Percentiles rank a stretch among this genome's conserved stretches.
Evolutionary conservation across 164 flowering plant genomes (phyloP).

Genomic region (Vitis amurensis): DNA sequence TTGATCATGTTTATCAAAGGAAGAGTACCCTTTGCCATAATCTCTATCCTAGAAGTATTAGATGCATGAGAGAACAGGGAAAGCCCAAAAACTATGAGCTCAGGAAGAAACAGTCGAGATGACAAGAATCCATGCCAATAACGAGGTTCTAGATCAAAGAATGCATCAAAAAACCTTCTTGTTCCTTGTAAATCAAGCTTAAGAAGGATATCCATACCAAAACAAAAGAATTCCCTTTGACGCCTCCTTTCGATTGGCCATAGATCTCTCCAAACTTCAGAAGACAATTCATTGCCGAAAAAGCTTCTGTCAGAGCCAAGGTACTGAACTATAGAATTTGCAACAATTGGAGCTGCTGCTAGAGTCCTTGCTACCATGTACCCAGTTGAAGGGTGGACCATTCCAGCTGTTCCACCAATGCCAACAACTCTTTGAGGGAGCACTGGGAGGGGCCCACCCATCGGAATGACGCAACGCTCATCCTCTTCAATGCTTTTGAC

Average conservation of each 20-base stretch:
- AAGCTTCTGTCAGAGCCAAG: conserved; percentile 45
- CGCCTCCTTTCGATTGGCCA: conserved; percentile 90
- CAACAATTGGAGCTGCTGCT: conserved; percentile 87
- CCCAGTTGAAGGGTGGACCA: conserved; percentile 98
- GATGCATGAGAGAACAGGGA: conserved; percentile 86
- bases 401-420: conserved; percentile 94
- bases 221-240: conserved; percentile 92
- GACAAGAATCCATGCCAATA: conserved; percentile 98
- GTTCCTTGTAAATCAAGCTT: conserved; percentile 83
- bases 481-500: conserved; percentile 88
- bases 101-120: conserved; percentile 80
- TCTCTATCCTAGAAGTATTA: conserved; percentile 80
- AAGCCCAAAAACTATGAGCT: conserved; percentile 76
- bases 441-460: conserved; percentile 97
- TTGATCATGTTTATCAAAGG: conserved; percentile 76
- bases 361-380: conserved; percentile 95
- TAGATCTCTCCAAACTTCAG: conserved; percentile 75
- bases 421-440: conserved; percentile 89
- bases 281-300: conserved; percentile 59
- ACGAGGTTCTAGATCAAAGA: conserved; percentile 82
- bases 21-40: conserved; percentile 87
- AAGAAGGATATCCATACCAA: conserved; percentile 91
- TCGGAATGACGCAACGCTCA: conserved; percentile 84
- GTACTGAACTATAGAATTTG: conserved; percentile 62
- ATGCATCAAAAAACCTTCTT: conserved; percentile 86